These are phyloP conservation scores for Gryganskiella cystojenkinii DNA, from an alignment of 192 early-diverging fungal genomes.

Conservation along the genomic window DNA sequence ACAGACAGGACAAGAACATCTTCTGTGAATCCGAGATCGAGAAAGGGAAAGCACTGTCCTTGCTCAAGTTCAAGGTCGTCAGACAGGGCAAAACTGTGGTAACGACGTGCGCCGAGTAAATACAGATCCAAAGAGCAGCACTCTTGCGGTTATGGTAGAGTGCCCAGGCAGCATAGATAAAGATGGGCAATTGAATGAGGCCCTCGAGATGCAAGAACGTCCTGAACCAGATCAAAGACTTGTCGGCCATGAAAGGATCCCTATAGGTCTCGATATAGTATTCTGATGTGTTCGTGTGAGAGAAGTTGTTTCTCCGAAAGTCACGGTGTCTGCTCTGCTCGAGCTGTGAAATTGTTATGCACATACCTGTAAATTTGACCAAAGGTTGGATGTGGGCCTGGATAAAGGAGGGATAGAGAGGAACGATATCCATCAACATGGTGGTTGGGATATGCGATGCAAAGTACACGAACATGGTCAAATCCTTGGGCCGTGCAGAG, in stretches of 20 bases:
- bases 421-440: constrained; percentile 65
- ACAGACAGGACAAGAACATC: constrained; percentile 49
- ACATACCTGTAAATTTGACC: constrained; percentile 24
- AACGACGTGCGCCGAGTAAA: constrained; percentile 79
- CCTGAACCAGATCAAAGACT: constrained; percentile 68
- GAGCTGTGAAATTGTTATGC: too few relatives aligned
- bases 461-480: constrained; percentile 75
- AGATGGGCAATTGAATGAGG: constrained; percentile 75
- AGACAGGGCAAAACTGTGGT: constrained; percentile 76
- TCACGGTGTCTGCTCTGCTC: too few relatives aligned
- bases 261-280: constrained; percentile 62
- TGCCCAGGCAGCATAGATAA: constrained; percentile 68
- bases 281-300: too few relatives aligned
- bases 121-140: constrained; percentile 59
- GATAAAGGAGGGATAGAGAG: constrained; percentile 59
- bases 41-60: constrained; percentile 54
- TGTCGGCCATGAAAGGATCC: constrained; percentile 72
- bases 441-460: constrained; percentile 77
- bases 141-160: constrained; percentile 62
- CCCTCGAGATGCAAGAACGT: constrained; percentile 71
- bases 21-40: constrained; percentile 38
- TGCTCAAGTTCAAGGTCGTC: constrained; percentile 60
- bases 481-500: constrained; percentile 61
- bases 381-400: constrained; percentile 47
- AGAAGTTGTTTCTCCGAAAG: too few relatives aligned